Percentiles rank a stretch among this genome's conserved stretches.
Conservation (phyloP, 768 basidiomycete species). For the Lentinula guzmanii region DNA sequence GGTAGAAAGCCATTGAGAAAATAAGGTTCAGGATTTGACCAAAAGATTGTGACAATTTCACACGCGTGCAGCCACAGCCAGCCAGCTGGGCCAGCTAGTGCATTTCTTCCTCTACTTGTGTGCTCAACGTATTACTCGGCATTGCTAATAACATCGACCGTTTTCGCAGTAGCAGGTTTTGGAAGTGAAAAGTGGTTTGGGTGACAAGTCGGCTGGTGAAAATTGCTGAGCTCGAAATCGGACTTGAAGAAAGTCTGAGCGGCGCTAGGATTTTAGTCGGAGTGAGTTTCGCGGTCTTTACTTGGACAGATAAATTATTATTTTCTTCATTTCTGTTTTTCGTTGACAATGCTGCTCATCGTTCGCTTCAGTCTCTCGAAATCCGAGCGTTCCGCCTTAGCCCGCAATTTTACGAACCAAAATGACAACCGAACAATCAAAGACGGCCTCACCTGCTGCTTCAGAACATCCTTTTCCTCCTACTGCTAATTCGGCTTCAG, state of each 20-base stretch:
- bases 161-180: background rate
- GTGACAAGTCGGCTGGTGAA: background rate
- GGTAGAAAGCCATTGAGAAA: background rate
- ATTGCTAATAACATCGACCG: background rate
- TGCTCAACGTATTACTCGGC: background rate
- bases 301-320: background rate
- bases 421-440: conserved; percentile 7
- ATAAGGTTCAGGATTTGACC: background rate
- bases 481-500: background rate
- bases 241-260: conserved; percentile 6
- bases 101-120: background rate
- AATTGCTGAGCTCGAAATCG: conserved; percentile 6
- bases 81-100: background rate
- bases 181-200: background rate
- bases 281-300: background rate
- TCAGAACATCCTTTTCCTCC: conserved; percentile 3
- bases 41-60: background rate
- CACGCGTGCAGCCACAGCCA: conserved; percentile 1
- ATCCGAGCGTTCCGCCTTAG: background rate
- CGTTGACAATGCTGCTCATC: background rate
- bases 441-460: background rate
- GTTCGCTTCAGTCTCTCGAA: background rate
- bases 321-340: background rate
- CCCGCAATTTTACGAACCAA: background rate
- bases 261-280: conserved; percentile 4